Evolutionary conservation across 331 rosid genomes (phyloP), one percentile per base, ranked within the genome.

Genomic region (Spiraea crenata): DNA sequence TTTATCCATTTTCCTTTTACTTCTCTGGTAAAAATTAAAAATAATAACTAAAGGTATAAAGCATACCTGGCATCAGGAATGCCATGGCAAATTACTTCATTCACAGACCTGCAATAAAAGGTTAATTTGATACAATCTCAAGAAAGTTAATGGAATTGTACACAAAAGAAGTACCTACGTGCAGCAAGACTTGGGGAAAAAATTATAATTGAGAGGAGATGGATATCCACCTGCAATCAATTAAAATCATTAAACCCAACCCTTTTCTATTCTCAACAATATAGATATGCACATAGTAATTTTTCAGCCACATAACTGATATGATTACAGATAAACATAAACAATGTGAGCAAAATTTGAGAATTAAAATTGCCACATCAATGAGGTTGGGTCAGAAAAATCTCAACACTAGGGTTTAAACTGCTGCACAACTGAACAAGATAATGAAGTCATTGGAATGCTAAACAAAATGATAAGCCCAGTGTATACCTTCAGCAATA

Each of bases 131-230:
- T 37, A 72, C 47, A 72, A 48, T 78, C 59, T 5, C 7, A 42
- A 41, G 52, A 75, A 54, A 44, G 37, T 7, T 51, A 5, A 10
- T 16, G 39, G 17, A 67, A 77, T 71, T 66, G 35, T 57, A 90
- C 79, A 63, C 59, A 84, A 64, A 82, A 56, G 51, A 73, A 86
- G 87, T 83, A 88, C 96, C 89, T 87, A 93, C 99, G 95, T 91
- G 99, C 99, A 93, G 95, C 99, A 93, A 77, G 99, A 93, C 85
- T 93, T 93, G 15, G 99, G 99, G 81, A 93, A 93, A 78, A 90
- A 93, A 80, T 89, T 63, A 69, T 93, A 93, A 81, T 91, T 91
- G 79, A 91, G 96, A 57, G 97, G 91, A 5, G 99, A 91, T 39
- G 99, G 99, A 80, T 93, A 93, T 76, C 96, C 99, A 68, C 96